Conservation (phyloP, 139 green algal species). For the Tetraselmis striata region DNA sequence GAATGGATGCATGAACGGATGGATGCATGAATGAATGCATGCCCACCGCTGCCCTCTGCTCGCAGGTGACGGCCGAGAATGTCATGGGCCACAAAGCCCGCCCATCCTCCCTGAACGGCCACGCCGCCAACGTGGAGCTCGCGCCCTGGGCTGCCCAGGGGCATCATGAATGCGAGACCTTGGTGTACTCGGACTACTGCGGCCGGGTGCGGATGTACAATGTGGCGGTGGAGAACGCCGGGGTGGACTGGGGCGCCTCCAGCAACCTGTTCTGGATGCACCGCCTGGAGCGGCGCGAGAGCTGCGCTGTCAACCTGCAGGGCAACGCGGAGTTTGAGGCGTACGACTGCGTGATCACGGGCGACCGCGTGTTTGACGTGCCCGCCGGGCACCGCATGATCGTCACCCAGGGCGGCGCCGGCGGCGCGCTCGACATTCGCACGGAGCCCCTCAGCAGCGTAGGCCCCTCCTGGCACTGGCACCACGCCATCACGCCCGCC, state of each 20-base stretch:
- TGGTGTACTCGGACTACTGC: slow-evolving; percentile 45
- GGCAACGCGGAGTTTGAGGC: slow-evolving; percentile 89
- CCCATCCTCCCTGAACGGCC: slow-evolving; percentile 2
- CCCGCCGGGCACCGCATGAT: slow-evolving; percentile 71
- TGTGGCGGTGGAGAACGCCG: slow-evolving; percentile 77
- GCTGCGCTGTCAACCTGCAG: slow-evolving; percentile 61
- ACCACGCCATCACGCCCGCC: neutral
- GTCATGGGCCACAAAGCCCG: slow-evolving; percentile 38
- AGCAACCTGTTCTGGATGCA: slow-evolving; percentile 81
- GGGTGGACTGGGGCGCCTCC: slow-evolving; percentile 68
- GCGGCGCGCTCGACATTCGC: neutral
- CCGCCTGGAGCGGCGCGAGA: slow-evolving; percentile 56
- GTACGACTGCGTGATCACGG: slow-evolving; percentile 36
- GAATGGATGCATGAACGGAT: too few species aligned
- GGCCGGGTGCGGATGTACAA: slow-evolving; percentile 70
- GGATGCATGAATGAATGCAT: too few species aligned
- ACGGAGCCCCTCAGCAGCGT: neutral
- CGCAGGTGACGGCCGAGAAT: slow-evolving; percentile 32
- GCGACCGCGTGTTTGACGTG: slow-evolving; percentile 64
- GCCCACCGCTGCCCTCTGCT: neutral
- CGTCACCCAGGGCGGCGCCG: slow-evolving; percentile 24
- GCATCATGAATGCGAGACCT: slow-evolving; percentile 5
- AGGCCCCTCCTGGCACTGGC: neutral
- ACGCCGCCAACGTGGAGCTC: neutral
- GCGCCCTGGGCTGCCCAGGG: neutral